Conservation (phyloP, 257 asterid species). For the Cynanchum wilfordii region DNA sequence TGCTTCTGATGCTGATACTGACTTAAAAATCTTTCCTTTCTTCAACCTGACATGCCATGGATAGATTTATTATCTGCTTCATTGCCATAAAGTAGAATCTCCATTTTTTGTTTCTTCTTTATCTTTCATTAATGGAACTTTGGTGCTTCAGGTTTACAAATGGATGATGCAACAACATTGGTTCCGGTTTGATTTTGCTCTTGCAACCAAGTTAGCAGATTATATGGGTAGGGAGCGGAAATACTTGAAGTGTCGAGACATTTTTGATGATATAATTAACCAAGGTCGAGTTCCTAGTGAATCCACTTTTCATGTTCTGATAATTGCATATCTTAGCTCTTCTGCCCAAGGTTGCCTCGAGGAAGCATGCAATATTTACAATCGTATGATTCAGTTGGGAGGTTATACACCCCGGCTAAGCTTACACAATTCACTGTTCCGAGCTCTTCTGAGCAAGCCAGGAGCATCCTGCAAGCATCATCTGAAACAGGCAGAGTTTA, state of each 20-base stretch:
- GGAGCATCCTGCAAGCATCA: constrained; percentile 49
- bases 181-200: constrained; percentile 78
- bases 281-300: constrained; percentile 78
- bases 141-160: constrained; percentile 62
- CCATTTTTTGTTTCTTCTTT: background rate
- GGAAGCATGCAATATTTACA: constrained; percentile 72
- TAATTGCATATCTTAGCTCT: constrained; percentile 78
- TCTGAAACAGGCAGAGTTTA: constrained; percentile 81
- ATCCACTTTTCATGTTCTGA: constrained; percentile 78
- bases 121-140: constrained; percentile 2
- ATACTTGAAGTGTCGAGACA: constrained; percentile 73
- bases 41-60: background rate
- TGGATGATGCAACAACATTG: constrained; percentile 95
- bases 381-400: constrained; percentile 88
- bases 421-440: constrained; percentile 78
- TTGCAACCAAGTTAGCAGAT: constrained; percentile 84
- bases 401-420: constrained; percentile 78
- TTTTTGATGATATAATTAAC: constrained; percentile 72
- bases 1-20: background rate
- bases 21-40: background rate
- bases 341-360: constrained; percentile 53
- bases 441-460: constrained; percentile 61
- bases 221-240: constrained; percentile 91
- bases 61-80: background rate
- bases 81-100: background rate